A percentile compares a stretch with the other conserved stretches of the same genome.
phyloP scores from a whole-genome alignment of 306 rosid genomes.

The Acacia acuminata region DNA sequence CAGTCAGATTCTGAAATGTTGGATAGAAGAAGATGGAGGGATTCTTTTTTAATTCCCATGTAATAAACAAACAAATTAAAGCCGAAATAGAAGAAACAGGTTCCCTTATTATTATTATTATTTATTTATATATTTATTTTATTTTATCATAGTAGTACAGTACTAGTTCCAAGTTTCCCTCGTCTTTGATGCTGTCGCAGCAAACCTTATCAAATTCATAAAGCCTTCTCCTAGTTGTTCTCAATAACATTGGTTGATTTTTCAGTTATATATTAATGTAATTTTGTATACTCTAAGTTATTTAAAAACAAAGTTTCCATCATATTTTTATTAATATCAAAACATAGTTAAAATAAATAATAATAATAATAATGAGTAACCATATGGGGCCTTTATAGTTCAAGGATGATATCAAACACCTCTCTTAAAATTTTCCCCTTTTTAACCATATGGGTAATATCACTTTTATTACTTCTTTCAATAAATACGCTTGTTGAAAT shows the following conservation, averaged over 20 bases:
- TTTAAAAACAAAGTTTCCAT: too few relatives aligned
- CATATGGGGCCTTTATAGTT: too few relatives aligned
- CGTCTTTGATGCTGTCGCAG: background rate
- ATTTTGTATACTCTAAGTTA: too few relatives aligned
- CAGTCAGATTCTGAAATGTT: background rate
- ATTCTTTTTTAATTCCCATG: background rate
- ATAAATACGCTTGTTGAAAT: too few relatives aligned
- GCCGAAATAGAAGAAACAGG: background rate
- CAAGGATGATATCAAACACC: too few relatives aligned
- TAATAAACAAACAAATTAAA: background rate
- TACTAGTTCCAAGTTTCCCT: background rate
- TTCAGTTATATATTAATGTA: background rate
- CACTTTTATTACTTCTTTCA: too few relatives aligned
- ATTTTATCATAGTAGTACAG: background rate
- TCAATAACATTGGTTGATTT: background rate
- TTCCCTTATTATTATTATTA: background rate
- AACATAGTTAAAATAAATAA: too few relatives aligned
- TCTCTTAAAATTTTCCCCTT: too few relatives aligned
- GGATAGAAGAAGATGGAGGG: background rate
- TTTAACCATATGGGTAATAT: too few relatives aligned
- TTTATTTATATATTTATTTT: too few relatives aligned
- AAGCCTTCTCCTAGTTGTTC: background rate
- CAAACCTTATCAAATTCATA: background rate
- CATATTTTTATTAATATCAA: too few relatives aligned
- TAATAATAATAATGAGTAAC: too few relatives aligned